A percentile compares a stretch with the other conserved stretches of the same genome.
phyloP scores from a whole-genome alignment of 495 filamentous ascomycete genomes.

The Delitschia confertaspora region DNA sequence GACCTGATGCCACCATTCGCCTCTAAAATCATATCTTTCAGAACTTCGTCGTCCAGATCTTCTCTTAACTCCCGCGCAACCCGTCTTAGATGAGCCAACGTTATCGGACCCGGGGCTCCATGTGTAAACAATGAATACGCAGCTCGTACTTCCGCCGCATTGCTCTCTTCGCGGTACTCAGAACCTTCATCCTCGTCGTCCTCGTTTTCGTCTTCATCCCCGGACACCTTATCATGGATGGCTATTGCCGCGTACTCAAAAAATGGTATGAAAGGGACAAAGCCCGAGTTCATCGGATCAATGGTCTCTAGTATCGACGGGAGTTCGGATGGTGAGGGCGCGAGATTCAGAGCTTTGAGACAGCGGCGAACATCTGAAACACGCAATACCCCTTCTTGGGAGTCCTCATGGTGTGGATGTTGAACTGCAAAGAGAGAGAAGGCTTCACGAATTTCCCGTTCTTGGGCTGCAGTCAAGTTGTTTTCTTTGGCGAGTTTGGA shows the following conservation, averaged over 20 bases:
- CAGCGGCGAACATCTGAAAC: conserved; percentile 73
- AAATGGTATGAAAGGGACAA: conserved; percentile 66
- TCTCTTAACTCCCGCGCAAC: conserved; percentile 78
- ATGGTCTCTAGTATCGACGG: conserved; percentile 64
- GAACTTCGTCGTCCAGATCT: conserved; percentile 65
- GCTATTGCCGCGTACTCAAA: conserved; percentile 79
- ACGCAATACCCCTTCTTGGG: conserved; percentile 64
- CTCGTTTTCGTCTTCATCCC: conserved; percentile 39
- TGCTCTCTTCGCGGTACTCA: conserved; percentile 15
- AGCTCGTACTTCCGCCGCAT: conserved; percentile 57
- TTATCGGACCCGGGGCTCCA: conserved; percentile 52
- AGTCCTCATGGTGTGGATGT: conserved; percentile 52
- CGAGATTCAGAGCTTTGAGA: conserved; percentile 64
- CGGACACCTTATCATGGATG: conserved; percentile 43
- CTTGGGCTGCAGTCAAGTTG: conserved; percentile 71
- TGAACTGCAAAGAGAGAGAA: conserved; percentile 64
- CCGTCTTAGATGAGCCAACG: conserved; percentile 61
- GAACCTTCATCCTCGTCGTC: conserved; percentile 34
- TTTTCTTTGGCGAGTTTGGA: conserved; percentile 87
- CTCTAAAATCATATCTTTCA: conserved; percentile 89
- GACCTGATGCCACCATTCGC: conserved; percentile 68
- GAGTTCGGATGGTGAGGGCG: conserved; percentile 51
- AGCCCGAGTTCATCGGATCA: conserved; percentile 69
- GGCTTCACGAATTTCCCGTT: conserved; percentile 82
- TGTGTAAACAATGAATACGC: conserved; percentile 72